Conservation (phyloP, 192 early-diverging fungal species). For the Piromyces finnis region DNA sequence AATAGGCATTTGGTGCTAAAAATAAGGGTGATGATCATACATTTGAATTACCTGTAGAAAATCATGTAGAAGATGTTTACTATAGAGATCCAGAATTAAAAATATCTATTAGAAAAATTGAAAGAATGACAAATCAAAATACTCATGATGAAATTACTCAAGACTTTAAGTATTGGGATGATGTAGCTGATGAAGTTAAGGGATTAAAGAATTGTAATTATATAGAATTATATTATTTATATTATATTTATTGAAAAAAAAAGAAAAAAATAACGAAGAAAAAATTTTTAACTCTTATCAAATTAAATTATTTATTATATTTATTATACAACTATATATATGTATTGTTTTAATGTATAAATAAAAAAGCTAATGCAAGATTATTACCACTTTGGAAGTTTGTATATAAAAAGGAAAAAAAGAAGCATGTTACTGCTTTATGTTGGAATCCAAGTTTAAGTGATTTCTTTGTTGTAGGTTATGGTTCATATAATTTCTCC, state of each 20-base stretch:
- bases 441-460: slow-evolving; percentile 29
- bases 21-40: slow-evolving; percentile 36
- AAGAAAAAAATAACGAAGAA: too few species aligned
- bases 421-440: slow-evolving; percentile 38
- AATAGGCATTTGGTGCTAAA: slow-evolving; percentile 17
- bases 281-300: too few species aligned
- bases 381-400: slow-evolving; percentile 42
- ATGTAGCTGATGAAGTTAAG: slow-evolving; percentile 34
- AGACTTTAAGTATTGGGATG: slow-evolving; percentile 50
- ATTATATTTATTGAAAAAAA: too few species aligned
- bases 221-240: too few species aligned
- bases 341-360: neutral
- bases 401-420: slow-evolving; percentile 31
- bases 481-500: slow-evolving; percentile 41
- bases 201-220: neutral
- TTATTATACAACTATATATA: neutral
- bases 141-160: slow-evolving; percentile 45
- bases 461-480: slow-evolving; percentile 39
- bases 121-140: slow-evolving; percentile 49
- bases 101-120: slow-evolving; percentile 27
- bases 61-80: slow-evolving; percentile 36
- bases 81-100: slow-evolving; percentile 34
- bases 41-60: slow-evolving; percentile 19
- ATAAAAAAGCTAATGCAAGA: slow-evolving; percentile 13
- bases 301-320: too few species aligned